A percentile compares a stretch with the other conserved stretches of the same genome.
Conservation (phyloP, 192 early-diverging fungal species). For the Gryganskiella cystojenkinii region DNA sequence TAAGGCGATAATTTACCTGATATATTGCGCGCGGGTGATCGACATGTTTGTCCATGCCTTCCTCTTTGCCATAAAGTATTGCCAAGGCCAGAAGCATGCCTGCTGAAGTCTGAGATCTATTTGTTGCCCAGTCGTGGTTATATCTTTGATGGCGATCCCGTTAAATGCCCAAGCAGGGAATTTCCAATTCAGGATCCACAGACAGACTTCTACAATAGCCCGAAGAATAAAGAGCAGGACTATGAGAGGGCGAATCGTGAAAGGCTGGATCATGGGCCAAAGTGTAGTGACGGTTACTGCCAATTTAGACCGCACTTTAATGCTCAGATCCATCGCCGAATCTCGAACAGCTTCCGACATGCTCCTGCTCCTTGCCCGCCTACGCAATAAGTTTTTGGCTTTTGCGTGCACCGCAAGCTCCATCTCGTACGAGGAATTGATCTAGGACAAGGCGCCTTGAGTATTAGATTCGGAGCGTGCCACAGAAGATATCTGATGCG, state of each 20-base stretch:
- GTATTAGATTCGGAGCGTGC: neutral
- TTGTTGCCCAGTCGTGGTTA: constrained; percentile 82
- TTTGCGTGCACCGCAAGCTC: constrained; percentile 59
- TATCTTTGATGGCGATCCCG: constrained; percentile 78
- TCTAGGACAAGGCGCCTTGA: constrained; percentile 43
- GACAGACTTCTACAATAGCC: constrained; percentile 60
- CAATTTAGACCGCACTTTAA: constrained; percentile 42
- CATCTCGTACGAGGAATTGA: constrained; percentile 70
- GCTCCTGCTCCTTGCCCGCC: constrained; percentile 51
- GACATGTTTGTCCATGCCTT: constrained; percentile 66
- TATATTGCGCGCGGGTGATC: constrained; percentile 76
- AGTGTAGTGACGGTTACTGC: constrained; percentile 31
- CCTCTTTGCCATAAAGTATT: constrained; percentile 76
- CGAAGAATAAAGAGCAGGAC: constrained; percentile 60
- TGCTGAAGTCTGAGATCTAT: constrained; percentile 90
- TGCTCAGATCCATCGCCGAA: constrained; percentile 50
- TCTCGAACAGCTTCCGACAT: constrained; percentile 53
- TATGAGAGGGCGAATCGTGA: constrained; percentile 52
- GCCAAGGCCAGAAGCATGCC: constrained; percentile 86
- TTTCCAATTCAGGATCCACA: constrained; percentile 69
- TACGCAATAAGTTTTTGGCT: constrained; percentile 32
- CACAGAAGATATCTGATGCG: too few relatives aligned
- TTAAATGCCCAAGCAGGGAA: constrained; percentile 69
- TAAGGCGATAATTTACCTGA: constrained; percentile 62
- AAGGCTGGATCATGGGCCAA: constrained; percentile 50